Evolutionary conservation across 2,329 filamentous ascomycete species (phyloP).

Genomic region (Rachicladosporium sp.): DNA sequence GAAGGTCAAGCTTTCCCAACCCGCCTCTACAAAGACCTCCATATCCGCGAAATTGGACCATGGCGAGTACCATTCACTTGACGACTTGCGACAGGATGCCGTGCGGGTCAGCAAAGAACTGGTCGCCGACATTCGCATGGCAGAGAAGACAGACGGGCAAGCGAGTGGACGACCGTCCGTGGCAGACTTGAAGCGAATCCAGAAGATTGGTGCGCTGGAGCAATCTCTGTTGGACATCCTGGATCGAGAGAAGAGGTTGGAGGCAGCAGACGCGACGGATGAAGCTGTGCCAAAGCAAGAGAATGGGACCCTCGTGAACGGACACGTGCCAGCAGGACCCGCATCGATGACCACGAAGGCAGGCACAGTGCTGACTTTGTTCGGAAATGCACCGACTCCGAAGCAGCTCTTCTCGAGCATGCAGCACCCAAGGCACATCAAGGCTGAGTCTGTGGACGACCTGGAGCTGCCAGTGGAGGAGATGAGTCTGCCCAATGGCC

Average conservation of each 20-base stretch:
- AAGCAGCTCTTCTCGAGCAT: constrained; percentile 81
- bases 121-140: constrained; percentile 12
- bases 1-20: constrained; percentile 30
- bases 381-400: constrained; percentile 60
- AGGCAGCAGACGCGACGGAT: constrained; percentile 3
- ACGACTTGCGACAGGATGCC: constrained; percentile 32
- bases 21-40: constrained; percentile 17
- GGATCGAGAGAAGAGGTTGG: constrained; percentile 15
- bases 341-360: constrained; percentile 22
- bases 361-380: constrained; percentile 59
- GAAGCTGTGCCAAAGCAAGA: constrained; percentile 10
- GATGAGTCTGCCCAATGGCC: constrained; percentile 58
- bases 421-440: constrained; percentile 32
- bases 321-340: constrained; percentile 1
- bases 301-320: constrained; percentile 7
- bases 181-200: constrained; percentile 26
- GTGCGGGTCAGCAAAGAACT: constrained; percentile 28
- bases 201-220: constrained; percentile 18
- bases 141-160: constrained; percentile 1
- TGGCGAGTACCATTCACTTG: constrained; percentile 29
- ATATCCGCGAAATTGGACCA: constrained; percentile 28
- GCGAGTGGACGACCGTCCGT: constrained; percentile 19
- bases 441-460: no score
- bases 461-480: constrained; percentile 43
- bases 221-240: constrained; percentile 17